Conservation (phyloP, 176 grass and related monocot species). For the Otatea glauca region DNA sequence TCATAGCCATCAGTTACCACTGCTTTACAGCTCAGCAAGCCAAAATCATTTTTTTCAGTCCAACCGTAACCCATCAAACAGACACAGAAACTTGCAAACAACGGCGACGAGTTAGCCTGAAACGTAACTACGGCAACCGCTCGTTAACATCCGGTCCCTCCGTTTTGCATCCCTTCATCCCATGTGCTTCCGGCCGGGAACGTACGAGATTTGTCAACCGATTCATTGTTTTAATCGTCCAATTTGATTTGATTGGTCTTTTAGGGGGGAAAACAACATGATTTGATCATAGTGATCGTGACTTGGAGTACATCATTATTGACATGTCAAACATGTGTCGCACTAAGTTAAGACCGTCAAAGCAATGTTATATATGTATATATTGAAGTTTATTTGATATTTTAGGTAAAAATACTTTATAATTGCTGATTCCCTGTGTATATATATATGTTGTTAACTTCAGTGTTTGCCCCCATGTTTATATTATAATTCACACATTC, state of each 20-base stretch:
- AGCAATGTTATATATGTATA: too few species aligned
- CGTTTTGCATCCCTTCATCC: not conserved
- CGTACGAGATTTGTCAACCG: not conserved
- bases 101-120: not conserved
- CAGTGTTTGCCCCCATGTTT: too few species aligned
- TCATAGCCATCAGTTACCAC: too few species aligned
- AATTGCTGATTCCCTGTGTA: too few species aligned
- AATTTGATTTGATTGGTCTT: not conserved
- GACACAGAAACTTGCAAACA: too few species aligned
- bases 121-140: not conserved
- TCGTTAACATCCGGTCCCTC: not conserved
- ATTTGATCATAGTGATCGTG: constrained; percentile 13
- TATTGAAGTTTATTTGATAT: too few species aligned
- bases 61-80: too few species aligned
- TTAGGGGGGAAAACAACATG: not conserved
- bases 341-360: constrained; percentile 34
- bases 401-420: too few species aligned
- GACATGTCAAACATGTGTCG: constrained; percentile 34
- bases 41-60: too few species aligned
- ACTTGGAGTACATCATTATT: constrained; percentile 13
- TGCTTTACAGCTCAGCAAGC: too few species aligned
- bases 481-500: too few species aligned
- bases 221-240: not conserved
- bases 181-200: not conserved
- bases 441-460: too few species aligned